Percentiles rank a stretch among this genome's conserved stretches.
Evolutionary conservation across 2,329 filamentous ascomycete genomes (phyloP).

Genomic region (Pestalotiopsis sp.): DNA sequence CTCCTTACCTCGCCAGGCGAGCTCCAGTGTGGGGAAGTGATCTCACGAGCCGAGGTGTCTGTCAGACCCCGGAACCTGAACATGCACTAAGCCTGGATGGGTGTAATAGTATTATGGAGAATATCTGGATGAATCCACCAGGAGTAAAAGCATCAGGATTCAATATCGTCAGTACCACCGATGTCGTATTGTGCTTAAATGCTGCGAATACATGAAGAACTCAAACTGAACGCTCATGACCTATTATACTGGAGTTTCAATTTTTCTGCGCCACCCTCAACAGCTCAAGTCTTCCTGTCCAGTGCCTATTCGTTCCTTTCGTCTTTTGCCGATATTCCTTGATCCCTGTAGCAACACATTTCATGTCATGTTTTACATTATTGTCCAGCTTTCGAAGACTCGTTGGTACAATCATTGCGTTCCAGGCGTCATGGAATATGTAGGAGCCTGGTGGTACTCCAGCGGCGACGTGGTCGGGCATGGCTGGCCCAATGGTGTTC

Average conservation of each 20-base stretch:
- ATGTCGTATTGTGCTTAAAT: too few relatives aligned
- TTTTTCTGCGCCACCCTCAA: conserved; percentile 18
- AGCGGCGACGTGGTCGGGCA: conserved; percentile 50
- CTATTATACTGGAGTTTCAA: background rate
- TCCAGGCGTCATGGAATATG: conserved; percentile 57
- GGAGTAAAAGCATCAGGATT: too few relatives aligned
- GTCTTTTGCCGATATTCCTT: conserved; percentile 30
- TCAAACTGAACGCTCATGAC: background rate
- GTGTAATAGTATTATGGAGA: background rate
- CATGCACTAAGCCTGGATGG: background rate
- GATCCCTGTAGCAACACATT: conserved; percentile 30
- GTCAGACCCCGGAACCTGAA: background rate
- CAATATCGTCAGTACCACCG: too few relatives aligned
- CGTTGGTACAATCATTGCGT: conserved; percentile 45
- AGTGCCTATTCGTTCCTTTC: conserved; percentile 28
- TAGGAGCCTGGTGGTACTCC: conserved; percentile 49
- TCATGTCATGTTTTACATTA: conserved; percentile 14
- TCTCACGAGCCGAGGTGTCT: conserved; percentile 7
- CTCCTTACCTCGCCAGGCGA: background rate
- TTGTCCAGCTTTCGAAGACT: conserved; percentile 17
- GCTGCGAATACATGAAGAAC: background rate
- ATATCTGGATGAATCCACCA: too few relatives aligned
- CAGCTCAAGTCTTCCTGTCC: conserved; percentile 32
- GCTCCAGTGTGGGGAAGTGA: conserved; percentile 6
- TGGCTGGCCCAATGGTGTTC: conserved; percentile 45